Percentiles rank a stretch among this genome's conserved stretches.
Evolutionary conservation across 768 basidiomycete genomes (phyloP).

Genomic region (Trametes meyenii): DNA sequence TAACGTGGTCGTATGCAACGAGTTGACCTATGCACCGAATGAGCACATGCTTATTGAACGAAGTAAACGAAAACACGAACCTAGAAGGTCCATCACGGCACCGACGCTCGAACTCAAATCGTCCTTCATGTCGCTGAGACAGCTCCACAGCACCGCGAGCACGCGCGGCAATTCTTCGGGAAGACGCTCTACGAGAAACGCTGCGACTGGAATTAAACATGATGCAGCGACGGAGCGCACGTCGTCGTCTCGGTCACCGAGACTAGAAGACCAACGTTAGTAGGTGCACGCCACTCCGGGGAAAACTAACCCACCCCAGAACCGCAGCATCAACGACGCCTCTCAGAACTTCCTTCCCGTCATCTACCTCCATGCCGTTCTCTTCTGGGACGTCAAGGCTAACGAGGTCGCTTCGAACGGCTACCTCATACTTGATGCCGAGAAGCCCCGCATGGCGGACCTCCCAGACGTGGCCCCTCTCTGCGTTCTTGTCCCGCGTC

Average conservation of each 20-base stretch:
- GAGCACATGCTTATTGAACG: not conserved
- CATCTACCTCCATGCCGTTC: conserved; percentile 30
- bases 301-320: conserved; percentile 66
- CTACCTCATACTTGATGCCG: conserved; percentile 97
- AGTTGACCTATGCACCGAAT: conserved; percentile 62
- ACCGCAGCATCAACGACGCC: conserved; percentile 91
- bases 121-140: conserved; percentile 91
- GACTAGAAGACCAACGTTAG: conserved; percentile 45
- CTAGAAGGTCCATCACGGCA: conserved; percentile 96
- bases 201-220: conserved; percentile 86
- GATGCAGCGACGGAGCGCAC: conserved; percentile 94
- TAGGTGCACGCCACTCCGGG: not conserved
- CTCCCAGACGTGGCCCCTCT: conserved; percentile 84
- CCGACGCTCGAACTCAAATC: conserved; percentile 96
- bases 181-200: conserved; percentile 74
- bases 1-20: conserved; percentile 78
- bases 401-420: conserved; percentile 86
- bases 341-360: conserved; percentile 61
- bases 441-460: conserved; percentile 96
- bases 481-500: conserved; percentile 30
- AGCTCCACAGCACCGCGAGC: conserved; percentile 86
- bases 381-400: conserved; percentile 38
- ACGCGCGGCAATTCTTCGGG: conserved; percentile 73
- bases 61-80: conserved; percentile 43
- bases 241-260: conserved; percentile 92